Evolutionary conservation across 23 red algal species (phyloP).

Genomic region (Pyropia haitanensis): DNA sequence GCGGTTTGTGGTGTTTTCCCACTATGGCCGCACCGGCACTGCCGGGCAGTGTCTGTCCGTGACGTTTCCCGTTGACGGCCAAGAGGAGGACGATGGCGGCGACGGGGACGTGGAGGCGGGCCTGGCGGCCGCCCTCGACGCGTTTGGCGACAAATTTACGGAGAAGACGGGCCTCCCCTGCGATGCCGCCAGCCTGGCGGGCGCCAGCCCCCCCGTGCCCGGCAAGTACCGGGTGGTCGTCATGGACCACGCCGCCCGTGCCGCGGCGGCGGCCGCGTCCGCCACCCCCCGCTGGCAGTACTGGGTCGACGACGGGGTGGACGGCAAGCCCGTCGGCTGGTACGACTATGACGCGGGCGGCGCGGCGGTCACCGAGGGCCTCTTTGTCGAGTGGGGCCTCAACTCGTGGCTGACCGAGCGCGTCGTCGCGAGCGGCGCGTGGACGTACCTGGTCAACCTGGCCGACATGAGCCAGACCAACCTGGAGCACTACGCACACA

Average conservation of each 20-base stretch:
- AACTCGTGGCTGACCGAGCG: slow-evolving; percentile 36
- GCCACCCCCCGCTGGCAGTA: slow-evolving; percentile 41
- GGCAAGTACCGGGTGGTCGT: slow-evolving; percentile 40
- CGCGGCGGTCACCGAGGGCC: slow-evolving; percentile 32
- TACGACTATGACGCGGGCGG: slow-evolving; percentile 34
- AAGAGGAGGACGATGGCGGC: neutral
- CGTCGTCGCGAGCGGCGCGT: slow-evolving; percentile 31
- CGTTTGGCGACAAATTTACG: slow-evolving; percentile 20
- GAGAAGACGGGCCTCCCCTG: slow-evolving; percentile 37
- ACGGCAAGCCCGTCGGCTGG: slow-evolving; percentile 40
- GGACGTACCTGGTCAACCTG: slow-evolving; percentile 51
- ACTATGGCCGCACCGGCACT: slow-evolving; percentile 40
- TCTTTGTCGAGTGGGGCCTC: slow-evolving; percentile 29
- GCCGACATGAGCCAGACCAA: slow-evolving; percentile 46
- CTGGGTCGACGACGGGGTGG: slow-evolving; percentile 63
- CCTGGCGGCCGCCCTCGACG: slow-evolving; percentile 1
- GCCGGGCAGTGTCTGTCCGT: slow-evolving; percentile 25
- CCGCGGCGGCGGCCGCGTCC: slow-evolving; percentile 1
- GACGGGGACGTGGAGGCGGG: no score
- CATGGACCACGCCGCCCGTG: slow-evolving; percentile 28
- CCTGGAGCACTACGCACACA: slow-evolving; percentile 40
- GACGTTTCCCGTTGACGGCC: slow-evolving; percentile 11
- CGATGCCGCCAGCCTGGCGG: neutral
- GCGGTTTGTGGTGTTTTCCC: slow-evolving; percentile 26
- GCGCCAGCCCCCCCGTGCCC: slow-evolving; percentile 1